Evolutionary conservation across 495 filamentous ascomycete genomes (phyloP), one percentile per base, ranked within the genome.

Genomic region (Penicillium canescens): DNA sequence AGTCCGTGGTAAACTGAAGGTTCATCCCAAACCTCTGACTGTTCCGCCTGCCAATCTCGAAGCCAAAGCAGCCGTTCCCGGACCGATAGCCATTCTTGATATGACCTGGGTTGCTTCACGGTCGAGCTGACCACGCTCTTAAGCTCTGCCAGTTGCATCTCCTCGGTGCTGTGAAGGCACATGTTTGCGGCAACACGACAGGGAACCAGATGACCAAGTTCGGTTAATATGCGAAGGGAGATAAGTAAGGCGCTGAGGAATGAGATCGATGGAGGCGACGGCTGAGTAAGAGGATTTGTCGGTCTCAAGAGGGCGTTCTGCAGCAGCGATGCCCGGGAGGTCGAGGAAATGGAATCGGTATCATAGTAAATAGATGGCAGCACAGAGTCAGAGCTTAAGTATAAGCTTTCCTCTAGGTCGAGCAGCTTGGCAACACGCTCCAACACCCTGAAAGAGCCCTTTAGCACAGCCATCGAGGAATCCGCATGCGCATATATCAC

Each of bases 51-150:
- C 92, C 92, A 96, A 65, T 85, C 82, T 60, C 83, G 82, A 26
- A 96, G 81, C 92, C 92, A 96, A 2, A 93, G 70, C 13, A 96
- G 65, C 61, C 88, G 82, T 45, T 82, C 78, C 35, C 90, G 79
- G 7, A 82, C 75, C 20, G 70, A 69, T 35, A 74, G 74, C 92
- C 92, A 96, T 43, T 86, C 82, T 54, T 78, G 81, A 21, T 85
- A 83, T 52, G 88, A 82, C 40, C 77, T 81, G 45, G 77, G 66
- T 16, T 81, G 78, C 28, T 73, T 77, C 24, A 73, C 65, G 4
- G 78, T 66, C 3, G 74, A 74, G 36, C 80, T 76, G 18, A 95
- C 79, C 9, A 90, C 76, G 43, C 76, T 86, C 16, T 77, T 75
- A 36, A 92, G 71, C 42, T 90, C 81, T 10, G 69, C 65, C 46